These are phyloP conservation scores for Tulasnella sp. DNA, from an alignment of 768 basidiomycete genomes.

Conservation along the genomic window DNA sequence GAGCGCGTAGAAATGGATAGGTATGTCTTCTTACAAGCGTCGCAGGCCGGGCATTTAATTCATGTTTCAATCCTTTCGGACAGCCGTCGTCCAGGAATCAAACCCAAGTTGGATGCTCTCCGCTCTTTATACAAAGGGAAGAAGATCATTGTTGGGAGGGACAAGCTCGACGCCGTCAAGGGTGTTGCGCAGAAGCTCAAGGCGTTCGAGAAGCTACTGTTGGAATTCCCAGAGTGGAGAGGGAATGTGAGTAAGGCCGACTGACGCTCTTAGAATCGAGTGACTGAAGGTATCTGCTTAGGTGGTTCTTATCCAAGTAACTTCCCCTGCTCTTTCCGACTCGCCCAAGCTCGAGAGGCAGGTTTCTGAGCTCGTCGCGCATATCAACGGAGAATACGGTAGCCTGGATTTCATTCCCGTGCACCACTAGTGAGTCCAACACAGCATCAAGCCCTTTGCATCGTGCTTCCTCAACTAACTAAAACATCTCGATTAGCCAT, in stretches of 20 bases:
- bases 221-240: constrained; percentile 91
- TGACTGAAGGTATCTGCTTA: constrained; percentile 2
- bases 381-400: constrained; percentile 93
- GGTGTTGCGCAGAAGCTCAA: constrained; percentile 95
- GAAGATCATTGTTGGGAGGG: constrained; percentile 95
- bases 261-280: constrained; percentile 31
- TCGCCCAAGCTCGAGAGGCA: constrained; percentile 88
- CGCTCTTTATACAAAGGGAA: constrained; percentile 81
- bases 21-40: constrained; percentile 30
- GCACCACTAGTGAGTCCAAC: constrained; percentile 91
- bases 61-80: not conserved
- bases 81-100: constrained; percentile 65
- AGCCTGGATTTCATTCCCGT: constrained; percentile 91
- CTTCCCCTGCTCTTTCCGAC: constrained; percentile 83
- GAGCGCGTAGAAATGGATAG: constrained; percentile 76
- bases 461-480: constrained; percentile 5
- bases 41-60: too few relatives aligned
- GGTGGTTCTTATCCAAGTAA: constrained; percentile 62
- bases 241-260: constrained; percentile 58
- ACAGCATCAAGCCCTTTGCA: not conserved
- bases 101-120: constrained; percentile 82
- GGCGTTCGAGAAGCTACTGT: constrained; percentile 88
- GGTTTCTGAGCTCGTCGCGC: constrained; percentile 85
- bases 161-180: constrained; percentile 98
- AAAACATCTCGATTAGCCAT: constrained; percentile 44